Evolutionary conservation across 2,329 filamentous ascomycete genomes (phyloP), one percentile per base, ranked within the genome.

Genomic region (Penicillium sp.): DNA sequence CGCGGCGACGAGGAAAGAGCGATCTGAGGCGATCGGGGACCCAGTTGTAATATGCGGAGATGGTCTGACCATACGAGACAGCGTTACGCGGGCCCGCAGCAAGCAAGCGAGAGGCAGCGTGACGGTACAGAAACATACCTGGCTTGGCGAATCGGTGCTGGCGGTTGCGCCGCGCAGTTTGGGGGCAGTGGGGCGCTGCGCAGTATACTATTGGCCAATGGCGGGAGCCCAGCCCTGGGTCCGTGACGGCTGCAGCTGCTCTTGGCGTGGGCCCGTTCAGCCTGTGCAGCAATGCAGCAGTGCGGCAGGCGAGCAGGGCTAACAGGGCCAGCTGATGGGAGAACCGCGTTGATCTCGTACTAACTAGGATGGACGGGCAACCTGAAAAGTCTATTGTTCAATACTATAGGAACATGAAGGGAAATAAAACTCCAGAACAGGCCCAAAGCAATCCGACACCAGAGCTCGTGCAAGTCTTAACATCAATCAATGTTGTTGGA

Each of bases 381-480:
- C 37, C 37, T 12, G 36, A 46, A 49, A 55, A 58, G 46, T 63
- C 62, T 60, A 64, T 62, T 60, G 48, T 12, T 42, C 34, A 46
- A 53, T 49, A 58, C 43, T 62, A 60, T 59, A 37, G 41, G 56
- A 40, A 62, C 59, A 62, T 37, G 49, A 59, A 49, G 44, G 29
- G 24, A 9, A 49, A 45, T 29, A 47, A 51, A 21, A 56, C 47
- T 43, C 44, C 30, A 46, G 41, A 34, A 51, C n/a, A 46, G 40
- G 32, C 39, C 46, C 36, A 60, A 58, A 59, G 51, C 52, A 59
- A 58, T 49, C 58, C 52, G 55, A 64, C 56, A 64, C 60, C 60
- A 51, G 26, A 63, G 58, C 58, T 64, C 55, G 58, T 65, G 58
- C 60, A 59, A 63, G 42, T 61, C 49, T 27, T 54, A 62, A 63